phyloP scores from a whole-genome alignment of 352 stramenopile genomes.

The Blastocystis sp. region DNA sequence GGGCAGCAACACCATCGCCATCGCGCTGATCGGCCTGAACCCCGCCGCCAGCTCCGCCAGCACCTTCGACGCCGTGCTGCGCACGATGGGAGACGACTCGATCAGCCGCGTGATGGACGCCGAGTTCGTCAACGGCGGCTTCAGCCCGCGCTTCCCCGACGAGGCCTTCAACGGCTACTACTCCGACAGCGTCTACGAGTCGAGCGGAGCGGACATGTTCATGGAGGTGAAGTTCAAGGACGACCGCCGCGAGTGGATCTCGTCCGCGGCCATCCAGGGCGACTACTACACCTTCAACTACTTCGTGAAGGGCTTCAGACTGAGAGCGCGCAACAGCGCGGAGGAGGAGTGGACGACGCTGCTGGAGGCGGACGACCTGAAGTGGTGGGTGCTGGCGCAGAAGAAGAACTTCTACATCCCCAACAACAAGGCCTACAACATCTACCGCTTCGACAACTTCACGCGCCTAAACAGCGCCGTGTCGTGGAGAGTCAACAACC shows the following conservation, averaged over 20 bases:
- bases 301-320: neutral
- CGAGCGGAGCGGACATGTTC: neutral
- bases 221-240: slow-evolving; percentile 22
- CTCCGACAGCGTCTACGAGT: neutral
- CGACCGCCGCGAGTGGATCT: slow-evolving; percentile 65
- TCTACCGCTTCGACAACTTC: slow-evolving; percentile 33
- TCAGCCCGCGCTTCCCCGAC: neutral
- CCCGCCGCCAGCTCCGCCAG: neutral
- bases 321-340: neutral
- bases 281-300: neutral
- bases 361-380: neutral
- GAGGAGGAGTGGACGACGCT: slow-evolving; percentile 21
- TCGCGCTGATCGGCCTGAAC: neutral
- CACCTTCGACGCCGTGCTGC: neutral
- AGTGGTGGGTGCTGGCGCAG: neutral
- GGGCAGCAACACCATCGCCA: neutral
- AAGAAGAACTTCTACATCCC: neutral
- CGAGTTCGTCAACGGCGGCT: neutral
- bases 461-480: neutral
- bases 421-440: slow-evolving; percentile 38
- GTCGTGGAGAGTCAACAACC: neutral
- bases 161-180: neutral
- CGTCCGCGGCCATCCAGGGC: neutral
- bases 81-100: neutral
- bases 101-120: neutral